Conservation (phyloP, 257 asterid genomes). For the Solanum chiquidenum region DNA sequence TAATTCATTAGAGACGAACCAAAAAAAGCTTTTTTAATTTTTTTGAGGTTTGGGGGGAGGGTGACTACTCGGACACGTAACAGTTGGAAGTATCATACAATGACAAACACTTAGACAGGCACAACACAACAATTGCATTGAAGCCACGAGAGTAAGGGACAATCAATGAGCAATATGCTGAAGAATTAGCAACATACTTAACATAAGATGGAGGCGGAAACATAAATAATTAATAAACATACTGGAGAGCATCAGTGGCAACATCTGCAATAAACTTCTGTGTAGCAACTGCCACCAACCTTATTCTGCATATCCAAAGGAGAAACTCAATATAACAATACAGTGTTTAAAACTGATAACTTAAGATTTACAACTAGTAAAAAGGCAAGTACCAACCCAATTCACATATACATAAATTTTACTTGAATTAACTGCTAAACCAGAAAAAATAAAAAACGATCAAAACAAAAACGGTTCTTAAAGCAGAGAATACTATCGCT, state of each 20-base stretch:
- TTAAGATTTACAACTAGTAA: neutral
- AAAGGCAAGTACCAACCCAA: neutral
- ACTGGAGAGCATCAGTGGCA: constrained; percentile 98
- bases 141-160: neutral
- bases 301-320: constrained; percentile 52
- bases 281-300: constrained; percentile 98
- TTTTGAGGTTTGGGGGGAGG: neutral
- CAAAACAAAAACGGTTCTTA: neutral
- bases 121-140: neutral
- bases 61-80: neutral
- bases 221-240: constrained; percentile 12
- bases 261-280: constrained; percentile 96
- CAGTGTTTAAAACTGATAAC: constrained; percentile 59
- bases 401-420: neutral
- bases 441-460: neutral
- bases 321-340: constrained; percentile 79
- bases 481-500: neutral
- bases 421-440: neutral
- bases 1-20: neutral
- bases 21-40: neutral
- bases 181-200: neutral
- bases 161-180: neutral
- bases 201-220: neutral
- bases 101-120: neutral
- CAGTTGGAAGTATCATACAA: neutral